A percentile compares a stretch with the other conserved stretches of the same genome.
Conservation (phyloP, 768 basidiomycete species). For the Podaxis sp. region DNA sequence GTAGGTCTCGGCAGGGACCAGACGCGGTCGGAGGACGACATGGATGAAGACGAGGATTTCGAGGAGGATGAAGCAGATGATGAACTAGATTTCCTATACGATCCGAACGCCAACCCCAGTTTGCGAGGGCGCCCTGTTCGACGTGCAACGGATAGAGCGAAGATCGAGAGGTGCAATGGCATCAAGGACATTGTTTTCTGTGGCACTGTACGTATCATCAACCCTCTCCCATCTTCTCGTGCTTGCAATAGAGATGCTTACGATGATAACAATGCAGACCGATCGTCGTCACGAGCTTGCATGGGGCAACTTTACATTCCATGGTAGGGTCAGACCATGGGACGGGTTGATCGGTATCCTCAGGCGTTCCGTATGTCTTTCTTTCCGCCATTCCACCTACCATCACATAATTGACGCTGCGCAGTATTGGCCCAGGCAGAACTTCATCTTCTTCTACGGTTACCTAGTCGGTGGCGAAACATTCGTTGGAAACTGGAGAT, state of each 20-base stretch:
- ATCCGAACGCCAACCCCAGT: constrained; percentile 16
- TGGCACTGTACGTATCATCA: constrained; percentile 44
- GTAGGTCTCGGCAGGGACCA: constrained; percentile 14
- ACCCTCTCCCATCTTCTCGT: constrained; percentile 4
- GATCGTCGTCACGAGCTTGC: constrained; percentile 45
- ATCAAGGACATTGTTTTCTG: constrained; percentile 60
- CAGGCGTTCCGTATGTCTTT: constrained; percentile 33
- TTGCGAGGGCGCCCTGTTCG: constrained; percentile 13
- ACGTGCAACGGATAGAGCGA: constrained; percentile 20
- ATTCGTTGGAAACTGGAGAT: constrained; percentile 74
- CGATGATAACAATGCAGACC: constrained; percentile 33
- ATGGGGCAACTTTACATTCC: constrained; percentile 46
- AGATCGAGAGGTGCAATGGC: constrained; percentile 43
- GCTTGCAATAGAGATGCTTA: not conserved
- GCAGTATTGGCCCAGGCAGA: constrained; percentile 15
- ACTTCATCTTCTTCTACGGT: constrained; percentile 59
- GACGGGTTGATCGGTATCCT: constrained; percentile 58
- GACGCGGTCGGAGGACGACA: constrained; percentile 20
- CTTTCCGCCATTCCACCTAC: constrained; percentile 14
- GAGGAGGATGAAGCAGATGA: constrained; percentile 17
- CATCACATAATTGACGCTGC: not conserved
- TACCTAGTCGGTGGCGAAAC: constrained; percentile 64
- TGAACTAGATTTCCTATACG: constrained; percentile 23
- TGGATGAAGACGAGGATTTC: constrained; percentile 26
- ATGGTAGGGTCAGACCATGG: constrained; percentile 56